These are phyloP conservation scores for Yamadazyma sp. DNA, from an alignment of 805 yeast genomes.

Conservation along the genomic window DNA sequence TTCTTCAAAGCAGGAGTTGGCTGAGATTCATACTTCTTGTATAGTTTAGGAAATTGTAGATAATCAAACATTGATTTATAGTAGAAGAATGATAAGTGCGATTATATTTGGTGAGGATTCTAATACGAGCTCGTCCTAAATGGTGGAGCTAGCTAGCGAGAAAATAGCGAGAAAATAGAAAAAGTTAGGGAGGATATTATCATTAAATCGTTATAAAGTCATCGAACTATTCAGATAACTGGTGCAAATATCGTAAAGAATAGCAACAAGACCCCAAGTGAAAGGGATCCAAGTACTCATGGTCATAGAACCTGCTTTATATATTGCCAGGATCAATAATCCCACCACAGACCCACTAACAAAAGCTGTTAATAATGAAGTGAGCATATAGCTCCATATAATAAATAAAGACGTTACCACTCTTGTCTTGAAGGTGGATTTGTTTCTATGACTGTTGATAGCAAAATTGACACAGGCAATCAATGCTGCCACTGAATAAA, in stretches of 20 bases:
- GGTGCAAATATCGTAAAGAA: slow-evolving; percentile 63
- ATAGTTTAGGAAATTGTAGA: slow-evolving; percentile 10
- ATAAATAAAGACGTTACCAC: slow-evolving; percentile 18
- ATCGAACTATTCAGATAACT: slow-evolving; percentile 54
- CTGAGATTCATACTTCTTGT: slow-evolving; percentile 1
- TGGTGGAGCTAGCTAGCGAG: no score
- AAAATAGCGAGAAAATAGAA: no score
- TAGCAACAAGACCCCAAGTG: slow-evolving; percentile 68
- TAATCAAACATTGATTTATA: slow-evolving; percentile 7
- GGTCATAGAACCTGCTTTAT: slow-evolving; percentile 73
- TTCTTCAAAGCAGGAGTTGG: background rate
- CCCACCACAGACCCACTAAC: slow-evolving; percentile 77
- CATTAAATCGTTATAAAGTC: slow-evolving; percentile 19
- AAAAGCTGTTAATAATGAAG: slow-evolving; percentile 65
- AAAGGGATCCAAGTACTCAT: slow-evolving; percentile 97
- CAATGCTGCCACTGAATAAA: slow-evolving; percentile 63
- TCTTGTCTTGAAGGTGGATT: background rate
- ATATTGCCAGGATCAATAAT: slow-evolving; percentile 67
- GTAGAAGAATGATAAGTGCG: no score
- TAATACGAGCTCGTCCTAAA: no score
- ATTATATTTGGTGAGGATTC: no score
- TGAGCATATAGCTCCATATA: slow-evolving; percentile 37
- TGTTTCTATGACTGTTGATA: slow-evolving; percentile 8
- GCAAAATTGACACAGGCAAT: slow-evolving; percentile 43
- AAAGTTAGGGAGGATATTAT: no score